These are phyloP conservation scores for Taphrina betulina DNA, from an alignment of 1,139 yeast species.

Conservation along the genomic window DNA sequence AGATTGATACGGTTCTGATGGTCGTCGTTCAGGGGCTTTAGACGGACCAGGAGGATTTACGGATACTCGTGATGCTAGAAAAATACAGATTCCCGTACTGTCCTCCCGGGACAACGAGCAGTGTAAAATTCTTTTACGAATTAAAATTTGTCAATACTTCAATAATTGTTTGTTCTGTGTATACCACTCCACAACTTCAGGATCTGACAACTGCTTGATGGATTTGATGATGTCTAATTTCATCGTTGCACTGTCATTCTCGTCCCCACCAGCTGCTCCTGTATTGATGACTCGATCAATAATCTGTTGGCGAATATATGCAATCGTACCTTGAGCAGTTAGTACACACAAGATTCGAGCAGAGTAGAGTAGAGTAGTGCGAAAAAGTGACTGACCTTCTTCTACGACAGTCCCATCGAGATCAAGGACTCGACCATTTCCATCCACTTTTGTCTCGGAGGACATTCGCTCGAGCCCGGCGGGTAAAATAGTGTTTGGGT, in stretches of 20 bases:
- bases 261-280: slow-evolving; percentile 17
- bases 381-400: slow-evolving; percentile 15
- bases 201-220: slow-evolving; percentile 27
- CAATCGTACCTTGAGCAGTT: slow-evolving; percentile 23
- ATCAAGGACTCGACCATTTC: slow-evolving; percentile 18
- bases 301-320: slow-evolving; percentile 28
- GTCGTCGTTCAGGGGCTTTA: too few species aligned
- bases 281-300: slow-evolving; percentile 29
- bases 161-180: slow-evolving; percentile 21
- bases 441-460: background rate
- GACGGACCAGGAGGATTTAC: too few species aligned
- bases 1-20: too few species aligned
- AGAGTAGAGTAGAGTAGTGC: too few species aligned
- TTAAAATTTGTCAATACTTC: slow-evolving; percentile 20
- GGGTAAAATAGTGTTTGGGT: slow-evolving; percentile 20
- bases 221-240: slow-evolving; percentile 29
- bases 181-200: slow-evolving; percentile 29
- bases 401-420: slow-evolving; percentile 21
- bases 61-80: too few species aligned
- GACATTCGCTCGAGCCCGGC: slow-evolving; percentile 14
- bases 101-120: too few species aligned
- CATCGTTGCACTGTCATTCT: slow-evolving; percentile 27
- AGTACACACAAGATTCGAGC: too few species aligned
- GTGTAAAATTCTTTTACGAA: too few species aligned
- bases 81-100: too few species aligned